Evolutionary conservation across 2,329 filamentous ascomycete genomes (phyloP), one percentile per base, ranked within the genome.

Genomic region (Xylaria sp.): DNA sequence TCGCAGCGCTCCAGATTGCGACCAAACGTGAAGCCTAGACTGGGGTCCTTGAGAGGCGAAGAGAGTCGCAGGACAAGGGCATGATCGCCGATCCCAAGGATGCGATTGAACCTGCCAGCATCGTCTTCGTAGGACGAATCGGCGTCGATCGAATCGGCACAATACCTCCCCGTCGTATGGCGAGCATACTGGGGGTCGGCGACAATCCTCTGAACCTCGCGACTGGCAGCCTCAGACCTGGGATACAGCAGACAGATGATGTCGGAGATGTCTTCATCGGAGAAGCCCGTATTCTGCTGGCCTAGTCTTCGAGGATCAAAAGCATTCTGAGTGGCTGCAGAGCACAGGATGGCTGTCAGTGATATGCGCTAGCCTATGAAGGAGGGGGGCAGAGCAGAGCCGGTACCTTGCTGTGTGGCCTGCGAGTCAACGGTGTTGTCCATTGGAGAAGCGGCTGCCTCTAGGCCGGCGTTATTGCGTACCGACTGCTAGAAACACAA

Each of bases 221-320:
- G 78, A 64, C 88, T 86, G 18, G 93, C 91, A 19, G 83, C 82
- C 46, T 84, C 79, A 2, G 91, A 90, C 65, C 84, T 85, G 9
- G 93, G 92, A 67, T 95, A 87, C 34, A 97, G 82, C 59, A 97
- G 86, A 75, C 92, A 95, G 65, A 96, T 84, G 67, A 97, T 91
- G 75, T 97, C 92, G 63, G 90, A 84, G 54, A 94, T 83, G 72
- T 96, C 92, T 65, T 90, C 83, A 66, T 92, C 88, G 56, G 83
- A 88, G 62, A 97, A 86, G 58, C 90, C 91, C 47, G 91, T 94
- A 71, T 91, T 90, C 74, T 91, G 89, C 71, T 88, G 82, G 58
- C 91, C 91, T 63, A 90, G 73, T 57, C 91, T 86, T 63, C 91
- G 85, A 47, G 91, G 91, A 72, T 97, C 92, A 65, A 92, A 78